Base-by-base conservation (phyloP, 108 stramenopile genomes). In the Cyclostephanos tholiformis region DNA sequence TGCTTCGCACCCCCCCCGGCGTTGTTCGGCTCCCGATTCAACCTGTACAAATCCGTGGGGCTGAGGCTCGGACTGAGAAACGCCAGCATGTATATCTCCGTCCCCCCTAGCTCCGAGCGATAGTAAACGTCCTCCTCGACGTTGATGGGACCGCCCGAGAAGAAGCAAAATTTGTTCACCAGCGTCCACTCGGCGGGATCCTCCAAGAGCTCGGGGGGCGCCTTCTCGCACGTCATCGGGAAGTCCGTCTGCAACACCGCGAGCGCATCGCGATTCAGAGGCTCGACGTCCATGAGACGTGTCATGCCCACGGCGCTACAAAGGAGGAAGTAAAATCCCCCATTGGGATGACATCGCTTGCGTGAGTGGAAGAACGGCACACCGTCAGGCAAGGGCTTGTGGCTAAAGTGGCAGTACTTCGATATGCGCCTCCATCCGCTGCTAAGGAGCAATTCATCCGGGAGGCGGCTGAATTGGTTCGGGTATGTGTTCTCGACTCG, bases 111-210 rank as follows among this genome's bases (percentile, higher is more conserved):
- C 35, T 92, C 89, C 17, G 94, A 89, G 67, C 85, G 72, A 69
- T 95, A 95, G 65, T 88, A 95, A 29, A 91, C 90, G 82, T 95
- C 91, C 76, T 94, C 93, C 55, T 95, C 94, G 4, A 87, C 83
- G 69, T 95, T 95, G 61, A 95, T 91, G 17, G 94, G 94, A 35
- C 94, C 94, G 10, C 94, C 94, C 7, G 89, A 90, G 77, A 95
- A 95, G 87, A 95, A 95, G 67, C 94, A 95, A 69, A 95, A 95
- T 67, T 89, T 92, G 71, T 91, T 82, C 30, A 95, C 90, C 32
- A 95, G 66, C 7, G 88, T 88, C 94, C 94, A 95, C 52, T 89
- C 77, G n/a, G 80, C 69, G 2, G 88, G 90, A 66, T 92, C 88
- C 49, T 88, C 75, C 62, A 95, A 74, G 5, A 95, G 71, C 12